Conservation (phyloP, 345 rosid genomes). For the Boechera stricta region DNA sequence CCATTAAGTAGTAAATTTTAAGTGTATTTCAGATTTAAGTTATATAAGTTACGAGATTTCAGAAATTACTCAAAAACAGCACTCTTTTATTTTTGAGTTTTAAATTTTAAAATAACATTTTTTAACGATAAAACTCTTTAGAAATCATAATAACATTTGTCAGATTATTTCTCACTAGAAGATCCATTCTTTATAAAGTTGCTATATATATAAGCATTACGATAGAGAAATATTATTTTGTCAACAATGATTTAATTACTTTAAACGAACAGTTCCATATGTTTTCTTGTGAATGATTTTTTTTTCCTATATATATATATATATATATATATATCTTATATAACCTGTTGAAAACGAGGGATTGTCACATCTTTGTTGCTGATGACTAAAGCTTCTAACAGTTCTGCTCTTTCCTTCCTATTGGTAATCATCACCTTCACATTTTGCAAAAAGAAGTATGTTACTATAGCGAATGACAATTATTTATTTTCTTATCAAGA, state of each 20-base stretch:
- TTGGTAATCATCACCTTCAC: slow-evolving; percentile 83
- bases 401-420: slow-evolving; percentile 82
- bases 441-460: neutral
- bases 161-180: no score
- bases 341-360: slow-evolving; percentile 67
- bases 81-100: neutral
- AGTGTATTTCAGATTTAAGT: neutral
- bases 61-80: neutral
- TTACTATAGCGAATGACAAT: neutral
- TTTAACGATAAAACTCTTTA: neutral
- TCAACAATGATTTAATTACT: neutral
- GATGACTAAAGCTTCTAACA: slow-evolving; percentile 69
- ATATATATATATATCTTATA: neutral
- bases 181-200: no score
- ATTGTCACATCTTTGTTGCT: slow-evolving; percentile 68
- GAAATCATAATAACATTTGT: neutral
- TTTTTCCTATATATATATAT: neutral
- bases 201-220: neutral
- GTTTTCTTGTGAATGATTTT: neutral
- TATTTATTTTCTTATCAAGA: neutral
- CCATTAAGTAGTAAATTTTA: neutral
- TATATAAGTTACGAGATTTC: neutral
- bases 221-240: neutral
- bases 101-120: neutral
- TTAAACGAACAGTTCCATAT: neutral